Conservation (phyloP, 1,139 yeast genomes). For the Kodamaea plutei region DNA sequence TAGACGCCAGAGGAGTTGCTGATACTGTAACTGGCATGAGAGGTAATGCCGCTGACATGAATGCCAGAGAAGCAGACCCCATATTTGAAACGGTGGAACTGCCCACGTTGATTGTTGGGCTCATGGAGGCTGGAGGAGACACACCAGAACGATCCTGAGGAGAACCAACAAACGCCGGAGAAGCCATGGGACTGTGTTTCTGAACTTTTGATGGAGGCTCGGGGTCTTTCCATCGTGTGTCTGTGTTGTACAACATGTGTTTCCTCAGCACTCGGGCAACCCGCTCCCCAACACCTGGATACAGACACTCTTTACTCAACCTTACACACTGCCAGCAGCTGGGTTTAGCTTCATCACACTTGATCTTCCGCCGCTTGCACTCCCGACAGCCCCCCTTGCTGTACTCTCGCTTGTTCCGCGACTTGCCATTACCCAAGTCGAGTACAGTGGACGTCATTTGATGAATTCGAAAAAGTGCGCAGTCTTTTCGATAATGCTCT, state of each 20-base stretch:
- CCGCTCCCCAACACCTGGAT: conserved; percentile 18
- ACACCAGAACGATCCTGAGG: no score
- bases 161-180: no score
- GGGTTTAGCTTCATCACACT: conserved; percentile 23
- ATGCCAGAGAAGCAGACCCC: no score
- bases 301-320: conserved; percentile 19
- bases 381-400: conserved; percentile 26
- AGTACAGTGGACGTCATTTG: conserved; percentile 15
- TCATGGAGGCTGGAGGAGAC: no score
- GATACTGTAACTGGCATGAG: not conserved
- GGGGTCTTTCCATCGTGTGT: no score
- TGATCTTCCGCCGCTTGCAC: conserved; percentile 26
- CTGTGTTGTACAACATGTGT: conserved; percentile 4
- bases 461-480: no score
- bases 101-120: no score
- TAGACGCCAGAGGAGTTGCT: conserved; percentile 1
- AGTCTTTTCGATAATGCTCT: no score
- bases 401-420: conserved; percentile 17
- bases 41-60: no score
- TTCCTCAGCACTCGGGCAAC: conserved; percentile 15
- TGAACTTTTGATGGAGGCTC: no score
- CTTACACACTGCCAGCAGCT: conserved; percentile 25
- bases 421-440: conserved; percentile 11
- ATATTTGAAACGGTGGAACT: no score
- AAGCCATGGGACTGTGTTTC: no score